A percentile compares a stretch with the other conserved stretches of the same genome.
Conservation (phyloP, 2,329 filamentous ascomycete species). For the Sporothrix pseudoabietina region DNA sequence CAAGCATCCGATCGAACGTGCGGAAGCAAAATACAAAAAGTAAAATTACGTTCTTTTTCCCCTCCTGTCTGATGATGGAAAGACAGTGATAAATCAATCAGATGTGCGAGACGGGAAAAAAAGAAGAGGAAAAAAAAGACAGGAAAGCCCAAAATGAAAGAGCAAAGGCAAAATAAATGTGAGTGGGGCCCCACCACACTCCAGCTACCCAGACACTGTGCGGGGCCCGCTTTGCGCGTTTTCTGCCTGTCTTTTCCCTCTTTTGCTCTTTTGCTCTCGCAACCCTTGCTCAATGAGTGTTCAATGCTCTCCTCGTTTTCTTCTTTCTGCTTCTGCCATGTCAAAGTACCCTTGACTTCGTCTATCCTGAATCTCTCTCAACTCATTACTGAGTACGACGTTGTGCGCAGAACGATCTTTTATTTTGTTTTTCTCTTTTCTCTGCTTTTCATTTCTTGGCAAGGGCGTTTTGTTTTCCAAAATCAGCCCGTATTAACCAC, state of each 20-base stretch:
- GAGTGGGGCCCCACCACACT: constrained; percentile 1
- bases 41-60: constrained; percentile 8
- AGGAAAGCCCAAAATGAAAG: neutral
- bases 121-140: too few species aligned
- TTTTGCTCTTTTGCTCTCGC: neutral
- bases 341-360: constrained; percentile 11
- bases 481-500: too few species aligned
- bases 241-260: constrained; percentile 1
- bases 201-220: neutral
- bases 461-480: neutral
- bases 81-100: constrained; percentile 3
- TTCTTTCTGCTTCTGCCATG: neutral
- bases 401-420: neutral
- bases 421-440: neutral
- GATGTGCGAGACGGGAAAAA: neutral
- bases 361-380: neutral
- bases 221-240: constrained; percentile 25
- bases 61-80: neutral
- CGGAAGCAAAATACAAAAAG: constrained; percentile 18
- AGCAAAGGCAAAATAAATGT: neutral
- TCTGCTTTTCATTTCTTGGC: constrained; percentile 6
- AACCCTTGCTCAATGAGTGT: neutral
- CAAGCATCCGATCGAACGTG: constrained; percentile 1
- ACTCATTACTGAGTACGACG: too few species aligned
- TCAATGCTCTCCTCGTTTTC: neutral